These are phyloP conservation scores for Actinomortierella wolfii DNA, from an alignment of 371 early-diverging fungal species.

Conservation along the genomic window DNA sequence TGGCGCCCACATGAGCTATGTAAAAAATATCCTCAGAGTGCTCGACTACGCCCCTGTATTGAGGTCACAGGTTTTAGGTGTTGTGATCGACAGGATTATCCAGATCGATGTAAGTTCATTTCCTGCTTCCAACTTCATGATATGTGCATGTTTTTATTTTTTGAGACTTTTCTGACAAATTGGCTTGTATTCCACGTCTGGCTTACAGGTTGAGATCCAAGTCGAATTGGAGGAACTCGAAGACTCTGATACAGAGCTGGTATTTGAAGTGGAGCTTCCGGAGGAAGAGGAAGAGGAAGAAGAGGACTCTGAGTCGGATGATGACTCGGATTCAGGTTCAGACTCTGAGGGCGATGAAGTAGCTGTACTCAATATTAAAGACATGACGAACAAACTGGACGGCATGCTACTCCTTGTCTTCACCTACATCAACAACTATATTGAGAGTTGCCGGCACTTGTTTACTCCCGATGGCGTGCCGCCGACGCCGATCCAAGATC, in stretches of 20 bases:
- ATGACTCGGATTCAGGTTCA: slow-evolving; percentile 37
- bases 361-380: slow-evolving; percentile 56
- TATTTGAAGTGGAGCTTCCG: slow-evolving; percentile 51
- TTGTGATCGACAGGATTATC: slow-evolving; percentile 80
- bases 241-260: slow-evolving; percentile 67
- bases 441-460: slow-evolving; percentile 31
- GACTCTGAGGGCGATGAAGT: slow-evolving; percentile 44
- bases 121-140: no score
- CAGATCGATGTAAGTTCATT: slow-evolving; percentile 81
- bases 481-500: slow-evolving; percentile 44
- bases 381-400: slow-evolving; percentile 84
- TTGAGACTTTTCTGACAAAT: background rate
- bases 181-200: background rate
- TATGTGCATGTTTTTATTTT: background rate
- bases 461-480: slow-evolving; percentile 19
- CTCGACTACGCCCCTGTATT: slow-evolving; percentile 79
- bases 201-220: slow-evolving; percentile 82
- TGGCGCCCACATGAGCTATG: slow-evolving; percentile 69
- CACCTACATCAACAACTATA: slow-evolving; percentile 55
- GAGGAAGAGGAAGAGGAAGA: slow-evolving; percentile 45
- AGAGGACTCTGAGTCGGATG: slow-evolving; percentile 42
- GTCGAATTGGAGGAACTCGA: slow-evolving; percentile 90
- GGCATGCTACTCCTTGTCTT: slow-evolving; percentile 78
- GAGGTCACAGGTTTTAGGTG: slow-evolving; percentile 71
- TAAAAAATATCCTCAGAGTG: slow-evolving; percentile 75